Evolutionary conservation across 2,329 filamentous ascomycete genomes (phyloP).

Genomic region (Periconia sp.): DNA sequence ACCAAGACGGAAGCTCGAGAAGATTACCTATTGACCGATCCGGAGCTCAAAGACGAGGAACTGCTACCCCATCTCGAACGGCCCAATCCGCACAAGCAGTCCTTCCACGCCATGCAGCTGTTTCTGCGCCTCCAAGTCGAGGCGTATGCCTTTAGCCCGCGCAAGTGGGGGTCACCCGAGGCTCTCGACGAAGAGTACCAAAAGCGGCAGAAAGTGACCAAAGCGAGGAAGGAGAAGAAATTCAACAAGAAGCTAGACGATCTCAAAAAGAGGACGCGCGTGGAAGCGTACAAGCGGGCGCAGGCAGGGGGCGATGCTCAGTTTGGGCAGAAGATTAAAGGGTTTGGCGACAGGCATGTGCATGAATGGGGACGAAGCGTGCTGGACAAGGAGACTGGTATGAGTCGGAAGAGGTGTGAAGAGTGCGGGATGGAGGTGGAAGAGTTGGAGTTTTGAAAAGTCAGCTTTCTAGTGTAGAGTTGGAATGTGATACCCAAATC

Average conservation of each 20-base stretch:
- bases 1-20: conserved; percentile 97
- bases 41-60: conserved; percentile 86
- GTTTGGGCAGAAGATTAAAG: conserved; percentile 77
- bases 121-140: conserved; percentile 94
- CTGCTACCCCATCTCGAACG: conserved; percentile 84
- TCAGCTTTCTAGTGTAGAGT: not conserved
- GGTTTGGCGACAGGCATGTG: conserved; percentile 69
- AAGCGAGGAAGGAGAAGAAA: conserved; percentile 83
- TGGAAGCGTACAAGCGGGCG: conserved; percentile 78
- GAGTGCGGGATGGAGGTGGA: conserved; percentile 70
- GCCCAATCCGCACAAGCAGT: conserved; percentile 92
- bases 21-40: conserved; percentile 93
- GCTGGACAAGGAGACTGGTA: conserved; percentile 65
- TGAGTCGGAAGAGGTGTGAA: conserved; percentile 74
- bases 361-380: conserved; percentile 77
- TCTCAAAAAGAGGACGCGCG: conserved; percentile 88
- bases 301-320: conserved; percentile 28
- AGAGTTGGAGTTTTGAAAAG: conserved; percentile 60
- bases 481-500: not conserved
- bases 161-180: conserved; percentile 88
- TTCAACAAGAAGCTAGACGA: conserved; percentile 88
- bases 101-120: conserved; percentile 99
- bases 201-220: conserved; percentile 75
- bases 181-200: conserved; percentile 88
- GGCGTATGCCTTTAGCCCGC: conserved; percentile 78